Base-by-base conservation (phyloP, 2,329 filamentous ascomycete species). In the Paecilomyces fulvus region DNA sequence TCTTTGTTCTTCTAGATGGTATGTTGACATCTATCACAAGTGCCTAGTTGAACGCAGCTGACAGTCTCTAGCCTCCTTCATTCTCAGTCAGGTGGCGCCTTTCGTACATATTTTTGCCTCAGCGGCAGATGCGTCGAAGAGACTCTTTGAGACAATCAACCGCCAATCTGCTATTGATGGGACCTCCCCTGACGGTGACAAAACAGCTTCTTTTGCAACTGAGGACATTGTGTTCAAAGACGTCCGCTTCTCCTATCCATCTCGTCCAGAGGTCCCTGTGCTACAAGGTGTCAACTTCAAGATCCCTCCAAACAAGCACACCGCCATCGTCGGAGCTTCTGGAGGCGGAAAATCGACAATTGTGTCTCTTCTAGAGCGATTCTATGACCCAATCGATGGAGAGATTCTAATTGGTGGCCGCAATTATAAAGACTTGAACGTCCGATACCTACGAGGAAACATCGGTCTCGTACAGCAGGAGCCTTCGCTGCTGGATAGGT, bases 341-440 rank as follows among this genome's bases (percentile, higher is more conserved):
- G 79, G 78, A 9, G 77, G 77, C 57, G 80, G 80, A 3, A 82
- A 82, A 59, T 80, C 79, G 3, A 81, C 79, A 4, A 65, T 73
- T 31, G 71, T 70, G 2, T 68, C 64, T 6, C 63, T 75, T 30
- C 54, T 74, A 9, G 67, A 68, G 53, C 65, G 73, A 6, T 67
- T 74, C 23, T 75, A 75, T 54, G 70, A 75, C 51, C 67, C 72
- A 1, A 59, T 55, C 3, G 60, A 63, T 0, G 73, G 73, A 2
- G 52, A 61, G 8, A 62, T 75, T 5, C 46, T 59, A 0, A 64
- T 74, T n/a, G 71, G 65, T 3, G 64, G 57, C 1, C 62, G 64
- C 10, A 61, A 69, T 25, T 57, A 73, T 10, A 59, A 60, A 1
- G 59, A 67, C 1, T 52, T 75, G 14, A 74, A 74, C 56, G 67